These are phyloP conservation scores for Atractiella rhizophila DNA, from an alignment of 768 basidiomycete species.

Conservation along the genomic window DNA sequence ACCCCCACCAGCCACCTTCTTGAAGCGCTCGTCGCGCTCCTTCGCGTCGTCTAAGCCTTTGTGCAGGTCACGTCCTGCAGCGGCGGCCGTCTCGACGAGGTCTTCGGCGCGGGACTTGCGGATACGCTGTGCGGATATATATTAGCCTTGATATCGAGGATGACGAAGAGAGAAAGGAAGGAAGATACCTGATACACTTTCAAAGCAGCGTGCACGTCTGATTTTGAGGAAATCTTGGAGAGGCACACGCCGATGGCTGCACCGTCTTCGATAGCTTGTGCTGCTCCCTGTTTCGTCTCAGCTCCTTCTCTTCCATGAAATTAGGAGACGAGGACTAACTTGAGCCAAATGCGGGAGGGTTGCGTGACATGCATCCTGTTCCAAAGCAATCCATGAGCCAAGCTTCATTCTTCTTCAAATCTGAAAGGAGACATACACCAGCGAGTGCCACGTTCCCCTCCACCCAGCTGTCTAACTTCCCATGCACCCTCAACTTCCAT, in stretches of 20 bases:
- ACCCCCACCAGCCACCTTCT: too few species aligned
- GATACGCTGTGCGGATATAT: slow-evolving; percentile 10
- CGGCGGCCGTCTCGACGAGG: slow-evolving; percentile 14
- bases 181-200: slow-evolving; percentile 15
- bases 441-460: background rate
- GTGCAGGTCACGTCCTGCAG: slow-evolving; percentile 13
- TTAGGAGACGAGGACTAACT: too few species aligned
- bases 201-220: slow-evolving; percentile 15
- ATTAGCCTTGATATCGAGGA: too few species aligned
- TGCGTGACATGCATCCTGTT: background rate
- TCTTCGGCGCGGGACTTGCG: slow-evolving; percentile 17
- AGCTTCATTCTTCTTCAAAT: too few species aligned
- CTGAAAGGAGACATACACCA: too few species aligned
- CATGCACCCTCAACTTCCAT: background rate
- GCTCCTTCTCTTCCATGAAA: too few species aligned
- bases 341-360: background rate
- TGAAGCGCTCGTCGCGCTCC: slow-evolving; percentile 13
- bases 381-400: too few species aligned
- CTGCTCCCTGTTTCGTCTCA: slow-evolving; percentile 25
- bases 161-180: too few species aligned
- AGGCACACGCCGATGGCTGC: slow-evolving; percentile 21
- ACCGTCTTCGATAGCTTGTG: slow-evolving; percentile 26
- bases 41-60: slow-evolving; percentile 6
- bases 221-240: slow-evolving; percentile 11
- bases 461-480: background rate